A percentile compares a stretch with the other conserved stretches of the same genome.
Conservation (phyloP, 2,329 filamentous ascomycete genomes). For the Fusarium armeniacum region DNA sequence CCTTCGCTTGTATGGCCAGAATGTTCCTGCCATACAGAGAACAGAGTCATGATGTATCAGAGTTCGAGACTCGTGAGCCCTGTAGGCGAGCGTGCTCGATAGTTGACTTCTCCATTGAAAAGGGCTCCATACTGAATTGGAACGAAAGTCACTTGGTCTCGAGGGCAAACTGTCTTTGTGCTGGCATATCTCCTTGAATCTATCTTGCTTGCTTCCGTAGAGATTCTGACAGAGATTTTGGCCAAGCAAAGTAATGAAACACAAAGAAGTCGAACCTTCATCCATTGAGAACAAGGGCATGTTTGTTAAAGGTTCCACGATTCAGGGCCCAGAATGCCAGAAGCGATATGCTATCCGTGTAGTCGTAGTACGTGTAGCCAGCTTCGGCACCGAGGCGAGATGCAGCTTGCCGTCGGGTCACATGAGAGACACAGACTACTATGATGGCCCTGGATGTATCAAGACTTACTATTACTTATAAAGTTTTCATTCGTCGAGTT, state of each 20-base stretch:
- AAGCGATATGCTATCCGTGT: conserved; percentile 17
- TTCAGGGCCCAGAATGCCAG: conserved; percentile 7
- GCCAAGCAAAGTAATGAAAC: conserved; percentile 15
- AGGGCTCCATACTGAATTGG: background rate
- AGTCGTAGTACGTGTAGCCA: conserved; percentile 35
- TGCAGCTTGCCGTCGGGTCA: conserved; percentile 32
- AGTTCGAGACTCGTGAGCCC: conserved; percentile 13
- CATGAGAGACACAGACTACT: conserved; percentile 6
- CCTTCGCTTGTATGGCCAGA: conserved; percentile 25
- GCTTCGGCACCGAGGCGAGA: conserved; percentile 43
- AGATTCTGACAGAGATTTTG: conserved; percentile 23
- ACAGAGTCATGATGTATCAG: background rate
- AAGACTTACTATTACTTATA: background rate
- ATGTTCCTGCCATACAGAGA: conserved; percentile 16
- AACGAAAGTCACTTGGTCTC: conserved; percentile 1
- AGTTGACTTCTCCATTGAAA: background rate
- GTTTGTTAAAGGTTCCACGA: conserved; percentile 24
- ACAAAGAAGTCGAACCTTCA: conserved; percentile 24
- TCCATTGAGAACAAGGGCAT: conserved; percentile 29
- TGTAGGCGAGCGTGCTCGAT: conserved; percentile 1
- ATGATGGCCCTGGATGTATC: background rate
- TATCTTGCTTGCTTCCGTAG: conserved; percentile 6
- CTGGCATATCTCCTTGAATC: conserved; percentile 29
- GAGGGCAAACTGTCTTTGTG: conserved; percentile 3
- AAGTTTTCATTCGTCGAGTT: background rate